A percentile compares a stretch with the other conserved stretches of the same genome.
phyloP scores from a whole-genome alignment of 2,329 filamentous ascomycete genomes.

The Venturia aucupariae region DNA sequence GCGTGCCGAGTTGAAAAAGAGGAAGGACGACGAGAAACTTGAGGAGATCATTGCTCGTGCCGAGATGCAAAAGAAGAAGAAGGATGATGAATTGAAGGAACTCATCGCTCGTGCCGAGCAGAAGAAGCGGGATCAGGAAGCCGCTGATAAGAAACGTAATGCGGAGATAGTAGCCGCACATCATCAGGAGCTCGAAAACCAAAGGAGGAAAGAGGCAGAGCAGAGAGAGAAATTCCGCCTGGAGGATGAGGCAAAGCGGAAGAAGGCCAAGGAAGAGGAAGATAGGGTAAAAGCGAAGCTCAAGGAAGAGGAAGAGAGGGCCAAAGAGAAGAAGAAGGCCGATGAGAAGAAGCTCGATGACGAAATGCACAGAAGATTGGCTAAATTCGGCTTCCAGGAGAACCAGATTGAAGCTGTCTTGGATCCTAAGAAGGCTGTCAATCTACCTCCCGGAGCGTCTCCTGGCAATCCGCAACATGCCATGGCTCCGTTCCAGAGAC shows the following conservation, averaged over 20 bases:
- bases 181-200: constrained; percentile 23
- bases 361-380: constrained; percentile 36
- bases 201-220: constrained; percentile 15
- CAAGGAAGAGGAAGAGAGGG: constrained; percentile 32
- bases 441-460: constrained; percentile 25
- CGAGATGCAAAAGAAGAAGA: constrained; percentile 4
- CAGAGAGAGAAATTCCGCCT: constrained; percentile 27
- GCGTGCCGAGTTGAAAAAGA: neutral
- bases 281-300: constrained; percentile 33
- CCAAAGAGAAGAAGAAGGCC: constrained; percentile 31
- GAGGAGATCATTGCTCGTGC: constrained; percentile 6
- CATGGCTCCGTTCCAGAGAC: constrained; percentile 21
- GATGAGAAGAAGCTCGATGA: constrained; percentile 35
- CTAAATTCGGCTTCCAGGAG: constrained; percentile 37
- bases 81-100: constrained; percentile 11
- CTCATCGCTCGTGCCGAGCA: neutral
- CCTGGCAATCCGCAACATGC: constrained; percentile 18
- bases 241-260: constrained; percentile 32
- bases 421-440: constrained; percentile 36
- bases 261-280: constrained; percentile 34
- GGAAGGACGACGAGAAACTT: constrained; percentile 6
- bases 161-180: constrained; percentile 15
- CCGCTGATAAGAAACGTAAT: constrained; percentile 8
- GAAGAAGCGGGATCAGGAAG: constrained; percentile 10
- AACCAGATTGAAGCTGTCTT: constrained; percentile 40